Evolutionary conservation across 495 filamentous ascomycete species (phyloP).

Genomic region (Immersiella caudata): DNA sequence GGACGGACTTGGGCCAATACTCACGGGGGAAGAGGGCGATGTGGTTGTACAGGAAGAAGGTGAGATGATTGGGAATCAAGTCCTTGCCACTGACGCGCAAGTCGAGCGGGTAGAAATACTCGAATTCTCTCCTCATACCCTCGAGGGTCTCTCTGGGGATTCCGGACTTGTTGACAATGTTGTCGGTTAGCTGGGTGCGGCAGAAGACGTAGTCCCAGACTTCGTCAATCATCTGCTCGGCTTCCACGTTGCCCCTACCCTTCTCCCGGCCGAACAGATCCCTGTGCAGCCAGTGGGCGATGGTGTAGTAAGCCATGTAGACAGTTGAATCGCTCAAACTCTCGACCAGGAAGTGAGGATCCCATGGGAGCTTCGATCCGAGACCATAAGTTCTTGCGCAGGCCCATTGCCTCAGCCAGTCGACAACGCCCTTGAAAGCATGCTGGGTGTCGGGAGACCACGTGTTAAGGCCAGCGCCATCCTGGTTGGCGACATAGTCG

Average conservation of each 20-base stretch:
- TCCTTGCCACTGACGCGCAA: conserved; percentile 84
- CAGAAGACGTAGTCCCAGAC: conserved; percentile 94
- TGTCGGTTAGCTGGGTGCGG: conserved; percentile 62
- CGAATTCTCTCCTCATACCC: conserved; percentile 84
- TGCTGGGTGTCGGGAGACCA: conserved; percentile 80
- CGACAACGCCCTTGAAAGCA: conserved; percentile 77
- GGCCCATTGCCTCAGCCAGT: conserved; percentile 95
- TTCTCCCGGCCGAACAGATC: conserved; percentile 73
- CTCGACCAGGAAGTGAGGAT: conserved; percentile 88
- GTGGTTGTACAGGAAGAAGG: conserved; percentile 96
- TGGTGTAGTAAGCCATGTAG: conserved; percentile 97
- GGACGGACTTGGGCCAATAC: conserved; percentile 82
- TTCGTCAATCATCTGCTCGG: conserved; percentile 92
- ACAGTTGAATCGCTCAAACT: conserved; percentile 86
- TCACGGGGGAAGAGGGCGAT: conserved; percentile 82
- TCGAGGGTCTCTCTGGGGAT: conserved; percentile 73
- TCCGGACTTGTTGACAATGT: conserved; percentile 58
- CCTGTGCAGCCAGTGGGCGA: conserved; percentile 82
- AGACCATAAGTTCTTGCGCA: conserved; percentile 90
- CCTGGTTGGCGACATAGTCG: conserved; percentile 66
- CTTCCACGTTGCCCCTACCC: conserved; percentile 65
- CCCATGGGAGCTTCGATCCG: conserved; percentile 96
- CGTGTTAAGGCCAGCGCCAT: conserved; percentile 69
- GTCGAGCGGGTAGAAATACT: conserved; percentile 96
- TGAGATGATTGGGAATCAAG: conserved; percentile 85